Base-by-base conservation (phyloP, 73 alveolate species). In the Stentor coeruleus region DNA sequence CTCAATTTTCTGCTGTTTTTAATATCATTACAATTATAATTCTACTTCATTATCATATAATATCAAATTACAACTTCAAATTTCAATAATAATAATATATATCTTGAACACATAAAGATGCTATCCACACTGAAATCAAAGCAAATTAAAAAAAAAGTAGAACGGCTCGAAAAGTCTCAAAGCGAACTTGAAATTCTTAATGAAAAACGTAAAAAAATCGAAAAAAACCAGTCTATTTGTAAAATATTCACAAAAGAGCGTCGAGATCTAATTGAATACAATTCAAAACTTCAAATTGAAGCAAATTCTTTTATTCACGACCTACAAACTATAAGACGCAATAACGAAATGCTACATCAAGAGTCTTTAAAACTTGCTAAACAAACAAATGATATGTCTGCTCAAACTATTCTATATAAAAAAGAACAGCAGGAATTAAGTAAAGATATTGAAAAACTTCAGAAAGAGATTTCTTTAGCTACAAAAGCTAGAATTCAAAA, bases 281-380 rank as follows among this genome's bases (percentile, higher is more conserved):
- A 11, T 49, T 6, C 6, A 11, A 20, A 49, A 49, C 39, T 66
- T 31, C 79, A 66, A 66, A 26, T 14, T 20, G n/a, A 66, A 66
- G 33, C 33, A 14, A 31, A 20, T 66, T 66, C 79, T 2, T 33
- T 20, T 66, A 33, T 66, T 20, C 39, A 33, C 11, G 79, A 66
- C 2, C 14, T 31, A 20, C 79, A 66, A 66, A 66, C n/a, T 66
- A 66, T 66, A 0, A 66, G 37, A 2, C n/a, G 39, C n/a, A 66
- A 66, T 2, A 20, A 66, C 11, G 79, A 66, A 66, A 66, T 28
- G 42, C 79, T 66, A 28, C 79, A 66, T 66, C n/a, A 66, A 20
- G 79, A 66, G 41, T 66, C 79, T 66, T 66, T 66, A 66, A 66
- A 31, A 2, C n/a, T 66, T 11, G 33, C 49, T 31, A 66, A 66